Conservation (phyloP, 2,329 filamentous ascomycete genomes). For the Aspergillus fructus region DNA sequence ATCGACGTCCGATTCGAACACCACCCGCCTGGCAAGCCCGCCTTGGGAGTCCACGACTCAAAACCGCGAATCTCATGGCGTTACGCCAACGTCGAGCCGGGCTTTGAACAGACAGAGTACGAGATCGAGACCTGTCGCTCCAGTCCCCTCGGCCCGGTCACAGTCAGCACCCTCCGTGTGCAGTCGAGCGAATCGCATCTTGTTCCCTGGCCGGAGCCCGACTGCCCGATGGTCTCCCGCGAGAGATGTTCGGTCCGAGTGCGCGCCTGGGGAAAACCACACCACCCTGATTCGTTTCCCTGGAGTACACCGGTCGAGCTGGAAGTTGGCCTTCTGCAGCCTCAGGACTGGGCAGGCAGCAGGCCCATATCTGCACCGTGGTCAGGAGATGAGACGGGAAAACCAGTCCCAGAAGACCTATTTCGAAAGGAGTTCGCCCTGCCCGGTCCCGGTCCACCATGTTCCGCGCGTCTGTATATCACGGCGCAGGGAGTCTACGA, state of each 20-base stretch:
- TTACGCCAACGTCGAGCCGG: conserved; percentile 10
- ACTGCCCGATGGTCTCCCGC: conserved; percentile 19
- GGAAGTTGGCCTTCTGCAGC: conserved; percentile 35
- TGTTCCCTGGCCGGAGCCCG: conserved; percentile 27
- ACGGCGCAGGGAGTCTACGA: conserved; percentile 49
- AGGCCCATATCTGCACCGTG: conserved; percentile 6
- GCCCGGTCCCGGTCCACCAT: conserved; percentile 5
- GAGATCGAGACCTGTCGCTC: conserved; percentile 21
- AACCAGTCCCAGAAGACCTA: conserved; percentile 11
- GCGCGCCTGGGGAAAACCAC: conserved; percentile 7
- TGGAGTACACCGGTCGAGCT: conserved; percentile 22
- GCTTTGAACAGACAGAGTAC: conserved; percentile 28
- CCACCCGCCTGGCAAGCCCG: neutral
- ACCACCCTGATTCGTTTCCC: conserved; percentile 4
- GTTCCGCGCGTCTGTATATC: conserved; percentile 47
- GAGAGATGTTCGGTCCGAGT: conserved; percentile 18
- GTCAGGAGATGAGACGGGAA: conserved; percentile 1
- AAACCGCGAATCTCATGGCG: conserved; percentile 27
- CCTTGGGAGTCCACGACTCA: neutral
- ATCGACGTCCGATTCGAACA: neutral
- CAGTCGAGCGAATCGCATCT: conserved; percentile 1
- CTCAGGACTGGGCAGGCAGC: conserved; percentile 34
- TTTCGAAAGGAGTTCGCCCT: conserved; percentile 10
- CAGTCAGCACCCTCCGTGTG: neutral
- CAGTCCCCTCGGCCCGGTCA: neutral